These are phyloP conservation scores for Pythium biforme DNA, from an alignment of 352 stramenopile species.

Conservation along the genomic window DNA sequence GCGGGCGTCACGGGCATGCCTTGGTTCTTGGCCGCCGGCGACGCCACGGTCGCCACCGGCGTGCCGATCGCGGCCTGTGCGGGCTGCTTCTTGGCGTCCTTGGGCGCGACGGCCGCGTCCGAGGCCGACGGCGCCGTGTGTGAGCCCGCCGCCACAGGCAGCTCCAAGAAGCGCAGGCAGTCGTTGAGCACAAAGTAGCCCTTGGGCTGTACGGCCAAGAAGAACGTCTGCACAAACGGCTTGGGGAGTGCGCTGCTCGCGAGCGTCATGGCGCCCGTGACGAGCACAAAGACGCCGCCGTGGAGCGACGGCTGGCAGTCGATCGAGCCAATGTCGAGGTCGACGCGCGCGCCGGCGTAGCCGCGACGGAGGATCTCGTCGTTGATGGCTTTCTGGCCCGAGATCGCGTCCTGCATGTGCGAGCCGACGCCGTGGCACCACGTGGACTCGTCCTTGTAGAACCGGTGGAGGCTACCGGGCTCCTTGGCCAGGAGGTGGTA, in stretches of 20 bases:
- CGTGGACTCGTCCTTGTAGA: slow-evolving; percentile 85
- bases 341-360: slow-evolving; percentile 74
- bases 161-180: slow-evolving; percentile 81
- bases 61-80: slow-evolving; percentile 42
- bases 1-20: slow-evolving; percentile 8
- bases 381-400: slow-evolving; percentile 78
- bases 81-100: slow-evolving; percentile 36
- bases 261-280: slow-evolving; percentile 87
- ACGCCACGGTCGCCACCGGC: slow-evolving; percentile 24
- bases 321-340: slow-evolving; percentile 82
- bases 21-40: slow-evolving; percentile 21
- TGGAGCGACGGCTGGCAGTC: slow-evolving; percentile 78
- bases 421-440: slow-evolving; percentile 82
- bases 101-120: slow-evolving; percentile 25
- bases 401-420: slow-evolving; percentile 78
- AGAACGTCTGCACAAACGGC: slow-evolving; percentile 88
- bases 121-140: slow-evolving; percentile 23
- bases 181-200: slow-evolving; percentile 90
- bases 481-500: slow-evolving; percentile 87
- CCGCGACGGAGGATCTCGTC: slow-evolving; percentile 78
- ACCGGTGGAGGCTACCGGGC: slow-evolving; percentile 81
- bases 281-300: slow-evolving; percentile 78
- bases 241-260: slow-evolving; percentile 43
- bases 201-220: slow-evolving; percentile 83
- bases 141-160: slow-evolving; percentile 32